A percentile compares a stretch with the other conserved stretches of the same genome.
Conservation (phyloP, 2,329 filamentous ascomycete genomes). For the Pseudogymnoascus sp. region DNA sequence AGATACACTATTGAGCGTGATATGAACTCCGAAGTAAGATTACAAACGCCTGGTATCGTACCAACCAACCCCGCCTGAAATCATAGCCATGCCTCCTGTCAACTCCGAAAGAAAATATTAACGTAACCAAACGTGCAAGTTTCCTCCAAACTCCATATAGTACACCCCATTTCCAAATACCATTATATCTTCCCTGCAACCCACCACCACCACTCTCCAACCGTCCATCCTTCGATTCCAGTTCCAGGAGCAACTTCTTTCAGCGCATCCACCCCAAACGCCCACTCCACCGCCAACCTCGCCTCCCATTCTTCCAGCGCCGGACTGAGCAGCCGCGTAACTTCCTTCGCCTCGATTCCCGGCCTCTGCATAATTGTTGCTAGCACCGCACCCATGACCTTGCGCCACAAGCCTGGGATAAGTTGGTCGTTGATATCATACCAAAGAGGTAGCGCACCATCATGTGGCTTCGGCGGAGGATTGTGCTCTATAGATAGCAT, state of each 20-base stretch:
- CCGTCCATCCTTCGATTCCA: constrained; percentile 36
- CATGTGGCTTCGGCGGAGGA: constrained; percentile 34
- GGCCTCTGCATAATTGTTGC: constrained; percentile 57
- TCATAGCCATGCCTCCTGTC: background rate
- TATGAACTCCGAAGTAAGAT: background rate
- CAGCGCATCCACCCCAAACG: constrained; percentile 41
- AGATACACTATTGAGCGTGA: background rate
- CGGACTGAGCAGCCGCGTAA: constrained; percentile 49
- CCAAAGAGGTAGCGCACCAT: constrained; percentile 58
- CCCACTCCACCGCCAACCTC: constrained; percentile 50
- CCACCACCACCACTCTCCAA: constrained; percentile 63
- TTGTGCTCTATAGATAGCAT: background rate
- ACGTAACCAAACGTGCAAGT: background rate
- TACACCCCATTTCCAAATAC: background rate
- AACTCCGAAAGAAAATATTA: background rate
- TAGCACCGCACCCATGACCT: constrained; percentile 53
- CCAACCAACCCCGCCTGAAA: background rate
- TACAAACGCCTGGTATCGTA: background rate
- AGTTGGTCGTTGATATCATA: constrained; percentile 57
- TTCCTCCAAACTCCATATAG: background rate
- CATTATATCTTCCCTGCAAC: constrained; percentile 33
- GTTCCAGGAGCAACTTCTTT: constrained; percentile 29
- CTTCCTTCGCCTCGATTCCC: constrained; percentile 44
- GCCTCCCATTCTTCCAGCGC: constrained; percentile 58
- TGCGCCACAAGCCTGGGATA: constrained; percentile 55